Evolutionary conservation across 495 filamentous ascomycete genomes (phyloP), one percentile per base, ranked within the genome.

Genomic region (Rhypophila decipiens): DNA sequence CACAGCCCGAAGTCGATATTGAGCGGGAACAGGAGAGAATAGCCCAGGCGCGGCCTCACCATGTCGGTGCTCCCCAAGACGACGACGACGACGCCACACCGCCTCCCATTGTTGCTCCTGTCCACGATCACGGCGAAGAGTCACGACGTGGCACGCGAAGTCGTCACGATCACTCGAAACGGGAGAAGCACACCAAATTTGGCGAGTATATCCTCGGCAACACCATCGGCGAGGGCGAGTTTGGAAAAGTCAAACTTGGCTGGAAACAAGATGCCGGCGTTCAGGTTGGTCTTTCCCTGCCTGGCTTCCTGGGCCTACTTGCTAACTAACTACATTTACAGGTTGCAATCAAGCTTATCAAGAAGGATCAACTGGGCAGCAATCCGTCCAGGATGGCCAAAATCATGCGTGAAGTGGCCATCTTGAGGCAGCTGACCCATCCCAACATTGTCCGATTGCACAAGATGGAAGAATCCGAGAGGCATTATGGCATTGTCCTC

Each of bases 191-290:
- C 49, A 89, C 83, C 18, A 86, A 83, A 12, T 97, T 97, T 61
- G 94, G 93, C 31, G 87, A 95, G 21, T 99, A 96, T 60, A 88
- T 93, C 47, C 74, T 99, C 8, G 93, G 93, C 4, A 89, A 95
- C 56, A 96, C 91, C n/a, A 83, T 99, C 22, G 93, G 93, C 40
- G 93, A 97, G 71, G 93, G 93, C 24, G 93, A 99, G 59, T 99
- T 99, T 63, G 93, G 93, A 43, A 99, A 99, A 61, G 93, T 99
- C 56, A 97, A 96, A 66, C 78, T 99, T 57, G 93, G 93, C n/a
- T 99, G 94, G 93, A 97, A 95, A 68, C 83, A 85, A 61, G 90
- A 96, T 65, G 89, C 88, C 22, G 90, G 85, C 48, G 84, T 95
- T 37, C 77, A 84, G 68, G 80, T 83, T 64, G 39, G 74, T 63